These are phyloP conservation scores for Fusarium anguioides DNA, from an alignment of 2,329 filamentous ascomycete species.

Conservation along the genomic window DNA sequence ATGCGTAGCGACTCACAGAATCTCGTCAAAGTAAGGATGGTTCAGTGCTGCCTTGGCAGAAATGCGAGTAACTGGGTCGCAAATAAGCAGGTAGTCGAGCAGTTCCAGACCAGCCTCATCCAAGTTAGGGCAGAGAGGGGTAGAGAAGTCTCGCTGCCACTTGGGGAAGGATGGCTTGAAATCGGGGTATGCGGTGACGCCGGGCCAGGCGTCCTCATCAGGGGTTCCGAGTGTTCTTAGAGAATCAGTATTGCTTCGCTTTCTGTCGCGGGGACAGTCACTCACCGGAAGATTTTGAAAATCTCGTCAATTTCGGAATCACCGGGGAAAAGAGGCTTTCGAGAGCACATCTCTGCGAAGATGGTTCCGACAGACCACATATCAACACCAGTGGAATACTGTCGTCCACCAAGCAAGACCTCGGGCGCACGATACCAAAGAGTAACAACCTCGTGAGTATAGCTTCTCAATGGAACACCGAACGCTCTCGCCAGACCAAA, in stretches of 20 bases:
- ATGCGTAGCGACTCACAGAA: neutral
- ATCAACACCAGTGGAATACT: conserved; percentile 93
- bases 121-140: conserved; percentile 75
- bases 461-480: conserved; percentile 88
- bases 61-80: conserved; percentile 86
- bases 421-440: conserved; percentile 93
- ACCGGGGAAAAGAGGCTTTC: conserved; percentile 90
- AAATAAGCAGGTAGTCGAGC: conserved; percentile 78
- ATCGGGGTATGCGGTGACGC: conserved; percentile 91
- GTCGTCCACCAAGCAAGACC: conserved; percentile 87
- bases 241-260: neutral
- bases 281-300: conserved; percentile 76
- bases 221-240: conserved; percentile 82
- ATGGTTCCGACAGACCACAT: conserved; percentile 98
- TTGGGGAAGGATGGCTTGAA: conserved; percentile 94
- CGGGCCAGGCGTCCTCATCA: conserved; percentile 84
- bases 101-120: conserved; percentile 79
- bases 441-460: conserved; percentile 95
- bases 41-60: conserved; percentile 88
- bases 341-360: conserved; percentile 95
- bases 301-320: conserved; percentile 73
- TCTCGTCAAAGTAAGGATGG: conserved; percentile 80
- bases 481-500: conserved; percentile 91
- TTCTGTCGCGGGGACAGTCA: neutral
- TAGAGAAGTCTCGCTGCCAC: conserved; percentile 78